Evolutionary conservation across 768 basidiomycete genomes (phyloP).

Genomic region (Porphyrellus cyaneotinctus): DNA sequence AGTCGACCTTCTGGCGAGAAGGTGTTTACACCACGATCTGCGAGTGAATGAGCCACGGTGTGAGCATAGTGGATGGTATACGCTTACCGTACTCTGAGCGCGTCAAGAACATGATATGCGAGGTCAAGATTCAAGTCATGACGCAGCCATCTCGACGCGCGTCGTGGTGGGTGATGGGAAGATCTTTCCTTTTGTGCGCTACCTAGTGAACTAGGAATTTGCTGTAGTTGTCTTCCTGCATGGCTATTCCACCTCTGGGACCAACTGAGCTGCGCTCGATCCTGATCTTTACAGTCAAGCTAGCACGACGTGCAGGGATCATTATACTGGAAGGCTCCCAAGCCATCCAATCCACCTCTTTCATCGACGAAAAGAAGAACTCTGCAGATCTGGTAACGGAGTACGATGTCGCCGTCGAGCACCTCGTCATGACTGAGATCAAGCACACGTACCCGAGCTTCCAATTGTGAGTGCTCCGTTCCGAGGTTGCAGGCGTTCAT

Average conservation of each 20-base stretch:
- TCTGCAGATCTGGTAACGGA: slow-evolving; percentile 93
- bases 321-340: slow-evolving; percentile 73
- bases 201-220: background rate
- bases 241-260: slow-evolving; percentile 21
- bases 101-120: slow-evolving; percentile 76
- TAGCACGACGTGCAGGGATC: slow-evolving; percentile 69
- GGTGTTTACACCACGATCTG: slow-evolving; percentile 97
- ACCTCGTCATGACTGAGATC: slow-evolving; percentile 71
- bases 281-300: slow-evolving; percentile 58
- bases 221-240: background rate
- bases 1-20: slow-evolving; percentile 98
- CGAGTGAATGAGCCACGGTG: background rate
- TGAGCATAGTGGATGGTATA: too few species aligned
- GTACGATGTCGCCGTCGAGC: slow-evolving; percentile 88
- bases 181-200: slow-evolving; percentile 21
- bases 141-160: slow-evolving; percentile 36
- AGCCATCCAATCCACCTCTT: slow-evolving; percentile 57
- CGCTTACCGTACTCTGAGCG: slow-evolving; percentile 86
- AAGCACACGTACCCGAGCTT: slow-evolving; percentile 64
- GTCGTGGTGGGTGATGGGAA: slow-evolving; percentile 31
- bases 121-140: slow-evolving; percentile 9
- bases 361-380: slow-evolving; percentile 82
- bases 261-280: slow-evolving; percentile 52
- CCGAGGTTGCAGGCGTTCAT: background rate
- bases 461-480: slow-evolving; percentile 60